Percentiles rank a stretch among this genome's conserved stretches.
phyloP scores from a whole-genome alignment of 177 flowering plant genomes.

The Telopea speciosissima region DNA sequence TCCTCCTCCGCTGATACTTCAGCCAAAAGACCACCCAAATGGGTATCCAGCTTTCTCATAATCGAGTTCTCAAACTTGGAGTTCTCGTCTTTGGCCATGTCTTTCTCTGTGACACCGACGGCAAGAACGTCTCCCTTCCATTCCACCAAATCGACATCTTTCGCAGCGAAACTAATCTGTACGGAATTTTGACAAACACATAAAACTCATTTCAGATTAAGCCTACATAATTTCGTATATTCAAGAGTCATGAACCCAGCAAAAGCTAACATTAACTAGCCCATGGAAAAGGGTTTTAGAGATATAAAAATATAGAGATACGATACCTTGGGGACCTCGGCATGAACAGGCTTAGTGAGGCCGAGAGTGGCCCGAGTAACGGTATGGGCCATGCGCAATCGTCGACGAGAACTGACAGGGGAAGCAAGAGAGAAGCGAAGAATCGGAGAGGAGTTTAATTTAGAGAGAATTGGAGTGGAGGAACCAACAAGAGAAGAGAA shows the following conservation, averaged over 20 bases:
- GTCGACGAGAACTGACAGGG: conserved; percentile 7
- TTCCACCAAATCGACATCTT: conserved; percentile 61
- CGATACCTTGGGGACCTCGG: conserved; percentile 34
- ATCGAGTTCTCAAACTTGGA: conserved; percentile 64
- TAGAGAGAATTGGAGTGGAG: not conserved
- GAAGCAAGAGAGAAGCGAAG: not conserved
- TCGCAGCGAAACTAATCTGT: conserved; percentile 27
- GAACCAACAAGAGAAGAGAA: not conserved
- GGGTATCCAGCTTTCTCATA: conserved; percentile 56
- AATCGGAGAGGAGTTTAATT: conserved; percentile 7
- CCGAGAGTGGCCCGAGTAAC: conserved; percentile 33
- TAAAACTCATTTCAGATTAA: conserved; percentile 5
- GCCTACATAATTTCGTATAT: not conserved
- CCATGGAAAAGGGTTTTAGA: not conserved
- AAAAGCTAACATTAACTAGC: not conserved
- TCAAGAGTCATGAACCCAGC: not conserved
- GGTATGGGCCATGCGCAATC: conserved; percentile 30
- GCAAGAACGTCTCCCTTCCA: conserved; percentile 98
- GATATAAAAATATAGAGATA: conserved; percentile 4
- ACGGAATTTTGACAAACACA: conserved; percentile 9
- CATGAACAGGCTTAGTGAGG: conserved; percentile 31
- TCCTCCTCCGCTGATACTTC: conserved; percentile 88
- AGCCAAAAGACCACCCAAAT: conserved; percentile 66
- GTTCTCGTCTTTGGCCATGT: conserved; percentile 64
- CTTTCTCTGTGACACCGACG: conserved; percentile 87